phyloP scores from a whole-genome alignment of 345 rosid genomes.

The Jatropha curcas region DNA sequence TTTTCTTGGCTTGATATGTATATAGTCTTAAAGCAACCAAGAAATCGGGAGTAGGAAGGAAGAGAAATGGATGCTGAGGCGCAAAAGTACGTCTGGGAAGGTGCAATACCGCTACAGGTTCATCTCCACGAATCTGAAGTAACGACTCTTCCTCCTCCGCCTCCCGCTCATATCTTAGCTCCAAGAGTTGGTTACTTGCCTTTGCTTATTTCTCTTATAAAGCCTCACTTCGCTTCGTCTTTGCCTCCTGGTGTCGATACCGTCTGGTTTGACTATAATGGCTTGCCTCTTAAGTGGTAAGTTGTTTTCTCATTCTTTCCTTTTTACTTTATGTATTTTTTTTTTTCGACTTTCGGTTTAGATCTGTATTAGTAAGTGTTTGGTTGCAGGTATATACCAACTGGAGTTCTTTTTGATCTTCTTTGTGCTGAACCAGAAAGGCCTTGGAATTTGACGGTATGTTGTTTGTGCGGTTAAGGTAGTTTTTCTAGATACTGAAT shows the following conservation, averaged over 20 bases:
- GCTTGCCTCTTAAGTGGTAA: conserved; percentile 89
- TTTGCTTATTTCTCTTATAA: conserved; percentile 55
- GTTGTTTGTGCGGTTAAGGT: not conserved
- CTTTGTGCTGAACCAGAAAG: conserved; percentile 80
- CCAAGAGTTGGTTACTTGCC: conserved; percentile 88
- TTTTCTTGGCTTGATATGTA: not conserved
- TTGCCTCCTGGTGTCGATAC: conserved; percentile 90
- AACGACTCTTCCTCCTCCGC: conserved; percentile 81
- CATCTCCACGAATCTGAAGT: conserved; percentile 87
- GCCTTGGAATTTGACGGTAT: conserved; percentile 95
- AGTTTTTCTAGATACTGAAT: too few relatives aligned
- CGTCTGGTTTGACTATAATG: conserved; percentile 87
- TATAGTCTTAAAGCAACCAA: not conserved
- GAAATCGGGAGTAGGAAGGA: not conserved
- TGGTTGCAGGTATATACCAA: conserved; percentile 70
- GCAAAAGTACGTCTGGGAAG: conserved; percentile 74
- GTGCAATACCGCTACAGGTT: conserved; percentile 86
- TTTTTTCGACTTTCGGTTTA: not conserved
- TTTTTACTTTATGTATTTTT: too few relatives aligned
- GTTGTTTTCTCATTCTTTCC: not conserved
- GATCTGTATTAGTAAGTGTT: not conserved
- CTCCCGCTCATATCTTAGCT: conserved; percentile 75
- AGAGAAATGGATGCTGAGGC: conserved; percentile 50
- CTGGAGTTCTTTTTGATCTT: conserved; percentile 94
- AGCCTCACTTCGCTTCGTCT: conserved; percentile 74